Evolutionary conservation across 176 grass and related monocot genomes (phyloP).

Genomic region (Elymus sibiricus): DNA sequence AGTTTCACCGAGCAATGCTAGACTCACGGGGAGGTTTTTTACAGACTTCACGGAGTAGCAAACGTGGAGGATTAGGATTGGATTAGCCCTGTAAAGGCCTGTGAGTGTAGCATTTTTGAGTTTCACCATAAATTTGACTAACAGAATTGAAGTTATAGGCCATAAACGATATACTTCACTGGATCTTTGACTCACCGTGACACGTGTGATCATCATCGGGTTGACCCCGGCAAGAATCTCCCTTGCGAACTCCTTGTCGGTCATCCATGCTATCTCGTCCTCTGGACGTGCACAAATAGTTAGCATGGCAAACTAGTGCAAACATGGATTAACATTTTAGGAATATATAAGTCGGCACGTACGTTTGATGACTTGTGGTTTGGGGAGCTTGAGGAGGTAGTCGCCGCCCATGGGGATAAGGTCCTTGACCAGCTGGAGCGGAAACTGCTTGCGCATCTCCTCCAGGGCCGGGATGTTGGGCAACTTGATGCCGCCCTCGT

Average conservation of each 20-base stretch:
- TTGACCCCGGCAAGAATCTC: neutral
- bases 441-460: neutral
- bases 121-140: no score
- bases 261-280: conserved; percentile 4
- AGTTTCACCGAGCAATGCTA: no score
- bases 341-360: no score
- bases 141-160: no score
- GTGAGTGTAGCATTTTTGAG: no score
- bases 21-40: no score
- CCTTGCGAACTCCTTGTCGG: neutral
- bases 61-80: no score
- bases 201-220: neutral
- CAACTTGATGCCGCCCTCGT: neutral
- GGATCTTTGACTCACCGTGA: neutral
- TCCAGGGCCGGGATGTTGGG: neutral
- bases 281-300: neutral
- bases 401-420: neutral
- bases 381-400: conserved; percentile 1
- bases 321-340: no score
- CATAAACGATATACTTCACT: no score
- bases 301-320: no score
- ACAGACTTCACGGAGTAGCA: no score
- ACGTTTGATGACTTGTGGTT: neutral
- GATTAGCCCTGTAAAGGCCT: no score
- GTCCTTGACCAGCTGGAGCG: neutral